These are phyloP conservation scores for Phanerochaete carnosa DNA, from an alignment of 768 basidiomycete species.

Conservation along the genomic window DNA sequence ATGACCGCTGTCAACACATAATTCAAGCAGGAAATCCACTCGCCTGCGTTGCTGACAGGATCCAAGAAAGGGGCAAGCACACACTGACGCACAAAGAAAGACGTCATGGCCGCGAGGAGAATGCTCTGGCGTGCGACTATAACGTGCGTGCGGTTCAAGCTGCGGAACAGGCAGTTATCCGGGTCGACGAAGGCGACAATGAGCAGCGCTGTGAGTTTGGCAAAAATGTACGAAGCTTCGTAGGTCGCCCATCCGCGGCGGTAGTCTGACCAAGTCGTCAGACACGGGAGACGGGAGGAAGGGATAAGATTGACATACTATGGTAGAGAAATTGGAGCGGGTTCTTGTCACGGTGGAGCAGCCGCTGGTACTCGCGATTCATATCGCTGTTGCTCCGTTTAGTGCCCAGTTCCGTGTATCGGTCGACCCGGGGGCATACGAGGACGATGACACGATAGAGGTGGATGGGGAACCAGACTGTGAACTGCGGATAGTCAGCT, in stretches of 20 bases:
- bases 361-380: slow-evolving; percentile 67
- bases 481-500: slow-evolving; percentile 39
- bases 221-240: slow-evolving; percentile 60
- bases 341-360: slow-evolving; percentile 60
- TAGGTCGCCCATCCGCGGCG: slow-evolving; percentile 69
- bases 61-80: slow-evolving; percentile 61
- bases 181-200: slow-evolving; percentile 64
- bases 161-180: slow-evolving; percentile 72
- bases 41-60: slow-evolving; percentile 70
- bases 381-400: slow-evolving; percentile 50
- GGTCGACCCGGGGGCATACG: slow-evolving; percentile 63
- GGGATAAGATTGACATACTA: slow-evolving; percentile 40
- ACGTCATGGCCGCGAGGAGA: slow-evolving; percentile 51
- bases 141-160: slow-evolving; percentile 45
- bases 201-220: slow-evolving; percentile 66
- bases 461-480: slow-evolving; percentile 67
- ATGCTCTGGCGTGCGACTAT: slow-evolving; percentile 58
- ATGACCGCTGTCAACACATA: slow-evolving; percentile 64
- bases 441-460: slow-evolving; percentile 52
- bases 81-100: slow-evolving; percentile 63
- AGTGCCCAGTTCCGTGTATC: slow-evolving; percentile 69
- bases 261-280: slow-evolving; percentile 43
- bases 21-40: slow-evolving; percentile 69
- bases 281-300: background rate
- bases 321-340: slow-evolving; percentile 71